Base-by-base conservation (phyloP, 768 basidiomycete species). In the Pisolithus microcarpus region DNA sequence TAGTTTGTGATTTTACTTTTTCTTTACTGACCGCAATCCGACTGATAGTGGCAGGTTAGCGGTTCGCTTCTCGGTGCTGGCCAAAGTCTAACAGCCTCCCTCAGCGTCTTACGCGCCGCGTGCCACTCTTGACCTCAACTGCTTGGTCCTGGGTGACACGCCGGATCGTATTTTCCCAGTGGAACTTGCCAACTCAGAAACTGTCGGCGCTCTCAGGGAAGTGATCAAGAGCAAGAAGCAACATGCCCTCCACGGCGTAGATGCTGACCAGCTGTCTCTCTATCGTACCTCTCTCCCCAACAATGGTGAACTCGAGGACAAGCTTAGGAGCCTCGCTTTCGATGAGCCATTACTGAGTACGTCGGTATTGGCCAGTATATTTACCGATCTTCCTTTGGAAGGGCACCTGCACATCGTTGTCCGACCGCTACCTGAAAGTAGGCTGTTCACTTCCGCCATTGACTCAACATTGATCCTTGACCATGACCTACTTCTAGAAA, bases 371-470 rank as follows among this genome's bases (percentile, higher is more conserved):
- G 9, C 23, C 26, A 34, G 2, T 1, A 44, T 45, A 46, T 50
- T 11, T 7, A 7, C 23, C 10, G n/a, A 21, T 11, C 16, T 15
- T 44, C 50, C 19, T 50, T 28, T 26, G 23, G 5, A 8, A 13
- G 24, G 21, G 21, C 21, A 42, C 21, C 47, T 52, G 23, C 46
- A 52, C 34, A 52, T 52, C 28, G 24, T 49, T 42, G 28, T 52
- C 38, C 18, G 9, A 23, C 4, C 5, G n/a, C 18, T 28, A 31
- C 23, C 21, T 38, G 23, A 8, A 13, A 2, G 51, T 52, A 31
- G 21, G 7, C 40, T 19, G 30, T 34, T 23, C 6, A 24, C 48
- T 39, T 19, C 39, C 49, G 21, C 46, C 19, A n/a, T 21, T 30
- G 30, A 30, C 30, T 30, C 30, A 1, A 30, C 30, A 30, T 30